A percentile compares a stretch with the other conserved stretches of the same genome.
phyloP scores from a whole-genome alignment of 116 monocot species.

The Zostera marina region DNA sequence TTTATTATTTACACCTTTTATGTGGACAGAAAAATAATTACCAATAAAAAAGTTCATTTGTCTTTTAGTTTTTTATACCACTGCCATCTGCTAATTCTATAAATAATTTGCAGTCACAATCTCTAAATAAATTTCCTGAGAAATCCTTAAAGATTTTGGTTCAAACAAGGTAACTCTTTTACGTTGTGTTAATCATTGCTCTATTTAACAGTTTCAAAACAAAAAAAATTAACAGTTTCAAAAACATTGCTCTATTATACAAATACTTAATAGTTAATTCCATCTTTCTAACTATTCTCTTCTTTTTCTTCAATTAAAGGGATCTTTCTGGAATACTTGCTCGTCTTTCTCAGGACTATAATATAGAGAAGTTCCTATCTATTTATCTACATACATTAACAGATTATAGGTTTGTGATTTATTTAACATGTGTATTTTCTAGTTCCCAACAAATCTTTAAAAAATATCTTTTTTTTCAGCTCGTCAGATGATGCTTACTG shows the following conservation, averaged over 20 bases:
- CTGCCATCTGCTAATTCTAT: background rate
- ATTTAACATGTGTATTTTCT: background rate
- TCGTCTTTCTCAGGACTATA: slow-evolving; percentile 51
- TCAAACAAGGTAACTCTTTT: slow-evolving; percentile 34
- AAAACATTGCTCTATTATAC: no score
- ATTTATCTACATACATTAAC: slow-evolving; percentile 50
- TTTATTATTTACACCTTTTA: no score
- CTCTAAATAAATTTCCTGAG: slow-evolving; percentile 27
- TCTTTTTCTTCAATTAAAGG: slow-evolving; percentile 17
- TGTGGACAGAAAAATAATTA: no score
- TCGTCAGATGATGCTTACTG: slow-evolving; percentile 34
- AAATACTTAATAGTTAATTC: background rate
- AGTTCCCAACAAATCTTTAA: background rate
- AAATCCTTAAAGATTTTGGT: slow-evolving; percentile 46
- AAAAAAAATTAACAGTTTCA: no score
- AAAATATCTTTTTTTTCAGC: slow-evolving; percentile 25
- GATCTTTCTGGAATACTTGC: slow-evolving; percentile 58
- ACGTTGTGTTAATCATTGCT: background rate
- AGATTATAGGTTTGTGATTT: slow-evolving; percentile 37
- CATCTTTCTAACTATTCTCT: background rate
- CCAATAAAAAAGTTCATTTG: background rate
- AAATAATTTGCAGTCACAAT: slow-evolving; percentile 44
- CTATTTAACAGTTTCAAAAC: no score
- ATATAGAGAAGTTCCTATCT: slow-evolving; percentile 47
- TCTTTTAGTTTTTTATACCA: background rate